Evolutionary conservation across 768 basidiomycete species (phyloP).

Genomic region (Galerina marginata): DNA sequence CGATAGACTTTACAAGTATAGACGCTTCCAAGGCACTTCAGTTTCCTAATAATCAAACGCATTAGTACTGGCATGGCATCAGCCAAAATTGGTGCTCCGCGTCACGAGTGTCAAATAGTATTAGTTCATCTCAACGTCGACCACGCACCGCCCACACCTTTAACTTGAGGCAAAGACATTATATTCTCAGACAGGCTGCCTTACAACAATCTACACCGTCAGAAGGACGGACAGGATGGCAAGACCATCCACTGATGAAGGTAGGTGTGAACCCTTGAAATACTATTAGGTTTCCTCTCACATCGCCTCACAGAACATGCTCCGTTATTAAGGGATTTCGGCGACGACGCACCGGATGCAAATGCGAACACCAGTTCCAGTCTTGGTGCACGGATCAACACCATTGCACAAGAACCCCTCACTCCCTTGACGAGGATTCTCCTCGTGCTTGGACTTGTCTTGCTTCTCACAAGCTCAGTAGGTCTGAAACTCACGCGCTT

Average conservation of each 20-base stretch:
- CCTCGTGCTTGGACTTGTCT: conserved; percentile 70
- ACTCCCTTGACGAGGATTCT: conserved; percentile 86
- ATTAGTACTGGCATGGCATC: background rate
- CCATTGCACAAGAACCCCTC: conserved; percentile 75
- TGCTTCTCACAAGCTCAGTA: conserved; percentile 80
- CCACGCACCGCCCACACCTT: conserved; percentile 24
- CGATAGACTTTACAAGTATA: background rate
- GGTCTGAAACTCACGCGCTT: conserved; percentile 21
- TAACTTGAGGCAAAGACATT: conserved; percentile 26
- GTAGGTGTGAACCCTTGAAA: conserved; percentile 33
- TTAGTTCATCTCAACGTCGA: background rate
- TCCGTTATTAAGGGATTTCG: conserved; percentile 62
- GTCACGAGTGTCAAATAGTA: background rate
- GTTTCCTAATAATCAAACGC: no score
- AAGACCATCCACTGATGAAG: conserved; percentile 62
- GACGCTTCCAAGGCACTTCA: no score
- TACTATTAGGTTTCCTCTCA: background rate
- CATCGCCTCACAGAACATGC: conserved; percentile 56
- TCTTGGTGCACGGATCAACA: conserved; percentile 53
- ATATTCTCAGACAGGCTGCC: conserved; percentile 9
- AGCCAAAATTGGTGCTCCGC: background rate
- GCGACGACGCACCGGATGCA: conserved; percentile 35
- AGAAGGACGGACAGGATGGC: conserved; percentile 62
- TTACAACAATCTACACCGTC: conserved; percentile 19
- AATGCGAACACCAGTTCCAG: conserved; percentile 31